phyloP scores from a whole-genome alignment of 2,329 filamentous ascomycete genomes.

The Alternaria consortialis region DNA sequence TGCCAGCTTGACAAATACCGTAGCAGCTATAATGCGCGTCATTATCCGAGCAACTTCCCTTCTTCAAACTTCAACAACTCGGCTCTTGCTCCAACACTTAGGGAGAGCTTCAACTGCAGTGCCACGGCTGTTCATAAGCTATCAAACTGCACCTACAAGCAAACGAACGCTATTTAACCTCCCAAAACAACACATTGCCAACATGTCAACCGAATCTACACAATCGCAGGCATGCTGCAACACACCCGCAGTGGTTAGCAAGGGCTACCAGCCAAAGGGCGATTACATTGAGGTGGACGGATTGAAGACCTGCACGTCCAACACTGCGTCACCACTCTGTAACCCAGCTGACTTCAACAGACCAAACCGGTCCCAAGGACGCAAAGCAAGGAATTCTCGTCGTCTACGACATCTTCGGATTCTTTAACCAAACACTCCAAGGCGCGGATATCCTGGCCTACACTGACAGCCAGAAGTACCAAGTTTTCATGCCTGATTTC shows the following conservation, averaged over 20 bases:
- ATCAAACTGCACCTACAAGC: background rate
- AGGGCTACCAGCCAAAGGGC: slow-evolving; percentile 66
- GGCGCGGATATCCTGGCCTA: slow-evolving; percentile 70
- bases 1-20: slow-evolving; percentile 27
- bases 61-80: slow-evolving; percentile 16
- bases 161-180: slow-evolving; percentile 2
- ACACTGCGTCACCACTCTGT: background rate
- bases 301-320: slow-evolving; percentile 65
- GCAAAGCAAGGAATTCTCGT: slow-evolving; percentile 67
- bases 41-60: slow-evolving; percentile 20
- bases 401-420: slow-evolving; percentile 71
- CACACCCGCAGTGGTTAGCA: slow-evolving; percentile 58
- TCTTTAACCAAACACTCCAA: slow-evolving; percentile 69
- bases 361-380: slow-evolving; percentile 64
- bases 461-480: slow-evolving; percentile 73
- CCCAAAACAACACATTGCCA: slow-evolving; percentile 22
- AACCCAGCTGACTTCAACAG: slow-evolving; percentile 38
- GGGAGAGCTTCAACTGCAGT: slow-evolving; percentile 22
- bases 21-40: slow-evolving; percentile 24
- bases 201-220: slow-evolving; percentile 49
- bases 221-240: slow-evolving; percentile 57
- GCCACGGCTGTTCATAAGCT: background rate
- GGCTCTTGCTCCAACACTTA: background rate
- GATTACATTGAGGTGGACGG: slow-evolving; percentile 67
- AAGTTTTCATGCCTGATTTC: slow-evolving; percentile 91